phyloP scores from a whole-genome alignment of 495 filamentous ascomycete species.

The Chaetomium cochliodes region DNA sequence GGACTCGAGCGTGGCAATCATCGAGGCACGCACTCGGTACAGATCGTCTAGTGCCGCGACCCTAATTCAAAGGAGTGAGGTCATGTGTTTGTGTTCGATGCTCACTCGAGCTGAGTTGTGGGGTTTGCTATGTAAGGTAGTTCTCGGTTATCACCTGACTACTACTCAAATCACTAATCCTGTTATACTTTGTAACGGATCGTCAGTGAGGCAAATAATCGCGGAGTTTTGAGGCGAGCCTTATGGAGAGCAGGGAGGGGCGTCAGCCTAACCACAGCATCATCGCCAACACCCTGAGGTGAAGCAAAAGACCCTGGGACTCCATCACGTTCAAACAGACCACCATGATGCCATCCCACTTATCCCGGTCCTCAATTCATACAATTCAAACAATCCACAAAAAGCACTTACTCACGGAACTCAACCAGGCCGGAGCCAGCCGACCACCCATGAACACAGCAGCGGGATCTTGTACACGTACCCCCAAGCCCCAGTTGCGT shows the following conservation, averaged over 20 bases:
- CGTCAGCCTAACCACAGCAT: neutral
- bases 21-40: neutral
- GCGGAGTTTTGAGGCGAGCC: neutral
- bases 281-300: neutral
- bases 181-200: neutral
- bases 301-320: neutral
- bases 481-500: neutral
- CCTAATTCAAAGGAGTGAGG: neutral
- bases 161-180: neutral
- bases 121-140: neutral
- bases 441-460: neutral
- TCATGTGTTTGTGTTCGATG: neutral
- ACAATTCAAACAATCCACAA: too few species aligned
- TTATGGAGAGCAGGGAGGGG: neutral
- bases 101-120: neutral
- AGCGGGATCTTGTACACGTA: neutral
- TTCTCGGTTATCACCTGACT: neutral
- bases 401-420: neutral
- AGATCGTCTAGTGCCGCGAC: neutral
- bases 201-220: neutral
- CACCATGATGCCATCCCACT: neutral
- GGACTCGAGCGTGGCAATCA: neutral
- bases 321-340: neutral
- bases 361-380: too few species aligned
- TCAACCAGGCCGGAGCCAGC: neutral